phyloP scores from a whole-genome alignment of 1,139 yeast genomes.

The Protomyces inouyei region DNA sequence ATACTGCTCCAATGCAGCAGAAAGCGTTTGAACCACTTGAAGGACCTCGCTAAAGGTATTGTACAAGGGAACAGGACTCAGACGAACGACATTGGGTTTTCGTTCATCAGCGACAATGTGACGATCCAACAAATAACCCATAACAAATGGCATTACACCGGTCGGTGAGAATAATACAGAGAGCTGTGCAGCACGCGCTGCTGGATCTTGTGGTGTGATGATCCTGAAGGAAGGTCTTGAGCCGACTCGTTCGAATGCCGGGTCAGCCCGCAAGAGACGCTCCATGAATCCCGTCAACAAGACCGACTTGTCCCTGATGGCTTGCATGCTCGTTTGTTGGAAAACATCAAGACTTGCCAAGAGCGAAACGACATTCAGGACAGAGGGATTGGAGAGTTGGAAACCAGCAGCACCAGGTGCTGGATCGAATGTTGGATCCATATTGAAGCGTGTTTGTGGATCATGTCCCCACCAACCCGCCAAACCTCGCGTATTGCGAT shows the following conservation, averaged over 20 bases:
- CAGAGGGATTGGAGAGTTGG: constrained; percentile 90
- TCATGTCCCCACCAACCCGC: constrained; percentile 99
- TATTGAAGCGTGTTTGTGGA: constrained; percentile 61
- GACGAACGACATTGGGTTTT: constrained; percentile 76
- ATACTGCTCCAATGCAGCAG: neutral
- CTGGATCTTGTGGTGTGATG: constrained; percentile 59
- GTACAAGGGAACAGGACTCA: constrained; percentile 81
- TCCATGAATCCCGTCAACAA: constrained; percentile 57
- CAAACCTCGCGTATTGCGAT: constrained; percentile 51
- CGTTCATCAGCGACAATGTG: constrained; percentile 86
- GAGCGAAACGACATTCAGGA: constrained; percentile 70
- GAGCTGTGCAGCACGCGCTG: constrained; percentile 73
- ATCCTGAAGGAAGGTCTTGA: constrained; percentile 48
- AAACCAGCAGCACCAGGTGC: constrained; percentile 78
- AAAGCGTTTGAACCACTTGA: neutral
- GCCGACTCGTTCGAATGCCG: constrained; percentile 4
- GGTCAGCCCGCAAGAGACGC: constrained; percentile 44
- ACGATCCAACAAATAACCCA: constrained; percentile 45
- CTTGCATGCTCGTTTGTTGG: constrained; percentile 52
- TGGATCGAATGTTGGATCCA: constrained; percentile 75
- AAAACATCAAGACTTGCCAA: constrained; percentile 62
- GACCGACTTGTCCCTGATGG: constrained; percentile 54
- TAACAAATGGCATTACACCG: constrained; percentile 62
- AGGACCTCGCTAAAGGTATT: constrained; percentile 65
- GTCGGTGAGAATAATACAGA: constrained; percentile 62